A percentile compares a stretch with the other conserved stretches of the same genome.
Evolutionary conservation across 2,329 filamentous ascomycete genomes (phyloP).

Genomic region (Penicillium sp.): DNA sequence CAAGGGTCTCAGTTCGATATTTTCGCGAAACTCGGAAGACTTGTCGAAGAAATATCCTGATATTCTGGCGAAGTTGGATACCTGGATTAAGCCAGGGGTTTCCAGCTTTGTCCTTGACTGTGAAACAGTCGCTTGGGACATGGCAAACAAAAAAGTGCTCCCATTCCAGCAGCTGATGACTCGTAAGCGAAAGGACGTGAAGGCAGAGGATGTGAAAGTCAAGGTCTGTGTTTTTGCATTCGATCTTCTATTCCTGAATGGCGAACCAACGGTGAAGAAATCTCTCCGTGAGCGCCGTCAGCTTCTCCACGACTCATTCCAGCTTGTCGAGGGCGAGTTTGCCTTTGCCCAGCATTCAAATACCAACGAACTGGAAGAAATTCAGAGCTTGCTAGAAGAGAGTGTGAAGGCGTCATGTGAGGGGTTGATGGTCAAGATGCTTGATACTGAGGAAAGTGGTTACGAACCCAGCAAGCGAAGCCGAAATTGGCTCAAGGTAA

Average conservation of each 20-base stretch:
- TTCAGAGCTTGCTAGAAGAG: conserved; percentile 87
- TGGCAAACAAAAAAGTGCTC: conserved; percentile 88
- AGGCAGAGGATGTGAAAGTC: conserved; percentile 89
- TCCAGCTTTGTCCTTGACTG: conserved; percentile 98
- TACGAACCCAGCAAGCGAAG: conserved; percentile 96
- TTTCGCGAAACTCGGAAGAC: conserved; percentile 96
- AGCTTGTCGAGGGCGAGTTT: conserved; percentile 82
- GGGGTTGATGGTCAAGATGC: conserved; percentile 99
- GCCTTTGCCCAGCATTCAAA: conserved; percentile 83
- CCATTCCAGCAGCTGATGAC: conserved; percentile 99
- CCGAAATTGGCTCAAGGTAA: conserved; percentile 95
- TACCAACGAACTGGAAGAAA: conserved; percentile 85
- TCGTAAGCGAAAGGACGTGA: conserved; percentile 94
- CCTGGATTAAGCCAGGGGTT: conserved; percentile 85
- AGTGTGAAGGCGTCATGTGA: conserved; percentile 95
- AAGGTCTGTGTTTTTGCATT: conserved; percentile 98
- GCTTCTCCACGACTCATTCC: conserved; percentile 69
- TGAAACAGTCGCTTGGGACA: conserved; percentile 95
- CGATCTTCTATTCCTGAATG: conserved; percentile 89
- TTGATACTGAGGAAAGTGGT: conserved; percentile 85
- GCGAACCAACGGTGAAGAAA: conserved; percentile 82
- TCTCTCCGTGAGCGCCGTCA: conserved; percentile 78
- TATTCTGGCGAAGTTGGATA: conserved; percentile 79
- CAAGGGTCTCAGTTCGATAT: conserved; percentile 81
- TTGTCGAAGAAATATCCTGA: conserved; percentile 97